Evolutionary conservation across 2,329 filamentous ascomycete species (phyloP), one percentile per base, ranked within the genome.

Genomic region (Aureobasidium zeae): DNA sequence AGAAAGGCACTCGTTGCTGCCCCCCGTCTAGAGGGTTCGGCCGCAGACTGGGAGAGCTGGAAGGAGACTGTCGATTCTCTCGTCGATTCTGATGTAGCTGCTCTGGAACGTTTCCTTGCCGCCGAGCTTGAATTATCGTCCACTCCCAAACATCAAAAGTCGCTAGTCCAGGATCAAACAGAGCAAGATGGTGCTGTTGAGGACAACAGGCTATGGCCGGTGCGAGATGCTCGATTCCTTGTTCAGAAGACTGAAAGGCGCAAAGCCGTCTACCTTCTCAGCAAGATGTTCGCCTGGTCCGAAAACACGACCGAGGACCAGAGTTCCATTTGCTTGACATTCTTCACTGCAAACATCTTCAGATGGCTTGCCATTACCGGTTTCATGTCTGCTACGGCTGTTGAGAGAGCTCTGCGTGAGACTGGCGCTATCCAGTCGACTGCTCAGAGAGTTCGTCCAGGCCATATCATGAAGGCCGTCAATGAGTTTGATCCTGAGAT

Each of bases 401-500:
- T 70, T 3, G 66, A 68, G 4, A 59, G 62, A 49, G 61, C 65
- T 2, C 50, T 68, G 4, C 50, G 58, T 2, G 56, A 60, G 15
- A 51, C 55, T 46, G 28, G 46, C 15, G 24, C 29, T n/a, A 15
- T 42, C 17, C 34, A 36, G 16, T 37, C 45, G 47, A n/a, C 65
- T 71, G 19, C 62, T 74, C 11, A 70, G 13, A 51, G 43, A 11
- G 38, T 55, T 8, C 48, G 49, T 7, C 49, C 78, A 9, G 74
- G 75, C 24, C 76, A 82, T 46, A 67, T 87, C 3, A 71, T 84
- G 16, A 63, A 69, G 32, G 69, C 79, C 32, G 64, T 87, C 26
- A 71, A 74, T 1, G 70, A 79, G 36, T 69, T 79, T n/a, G 83
- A 87, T 53, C 74, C 77, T 2, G 77, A 78, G 24, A 72, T 86